Conservation (phyloP, 2,329 filamentous ascomycete genomes). For the Harringtonia lauricola region DNA sequence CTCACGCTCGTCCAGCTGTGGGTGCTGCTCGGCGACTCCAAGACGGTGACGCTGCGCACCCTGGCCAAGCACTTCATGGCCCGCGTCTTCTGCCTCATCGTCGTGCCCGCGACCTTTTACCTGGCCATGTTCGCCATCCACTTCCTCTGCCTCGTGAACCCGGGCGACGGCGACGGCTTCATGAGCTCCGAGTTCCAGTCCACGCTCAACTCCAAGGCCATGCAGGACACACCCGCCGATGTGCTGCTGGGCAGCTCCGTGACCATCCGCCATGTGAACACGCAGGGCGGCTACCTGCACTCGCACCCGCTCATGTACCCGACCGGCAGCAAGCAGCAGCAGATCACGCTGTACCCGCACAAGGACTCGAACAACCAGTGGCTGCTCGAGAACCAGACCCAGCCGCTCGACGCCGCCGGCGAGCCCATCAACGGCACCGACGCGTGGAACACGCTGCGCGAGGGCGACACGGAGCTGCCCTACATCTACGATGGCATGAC, state of each 20-base stretch:
- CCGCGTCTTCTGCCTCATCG: constrained; percentile 79
- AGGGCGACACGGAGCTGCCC: constrained; percentile 28
- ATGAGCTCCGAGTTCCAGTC: constrained; percentile 99
- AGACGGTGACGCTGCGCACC: constrained; percentile 70
- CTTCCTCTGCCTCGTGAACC: constrained; percentile 86
- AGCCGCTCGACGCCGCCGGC: constrained; percentile 68
- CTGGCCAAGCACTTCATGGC: constrained; percentile 94
- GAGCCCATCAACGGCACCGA: constrained; percentile 66
- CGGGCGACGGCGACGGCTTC: constrained; percentile 94
- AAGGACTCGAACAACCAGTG: constrained; percentile 98
- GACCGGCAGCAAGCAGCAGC: constrained; percentile 93
- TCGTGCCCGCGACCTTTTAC: constrained; percentile 84
- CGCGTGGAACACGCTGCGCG: constrained; percentile 69
- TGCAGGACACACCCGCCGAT: constrained; percentile 91
- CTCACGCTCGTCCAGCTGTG: constrained; percentile 89
- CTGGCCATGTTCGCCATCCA: constrained; percentile 96
- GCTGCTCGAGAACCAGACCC: constrained; percentile 90
- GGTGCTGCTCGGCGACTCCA: constrained; percentile 83
- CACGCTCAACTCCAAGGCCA: constrained; percentile 89
- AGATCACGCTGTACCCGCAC: constrained; percentile 96
- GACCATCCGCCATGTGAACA: constrained; percentile 85
- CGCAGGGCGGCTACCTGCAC: constrained; percentile 94
- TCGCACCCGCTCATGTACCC: constrained; percentile 98
- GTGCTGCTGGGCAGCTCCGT: constrained; percentile 82
- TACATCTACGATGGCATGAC: constrained; percentile 72